Evolutionary conservation across 1,139 yeast genomes (phyloP), one percentile per base, ranked within the genome.

Genomic region (Sugiyamaella novakii): DNA sequence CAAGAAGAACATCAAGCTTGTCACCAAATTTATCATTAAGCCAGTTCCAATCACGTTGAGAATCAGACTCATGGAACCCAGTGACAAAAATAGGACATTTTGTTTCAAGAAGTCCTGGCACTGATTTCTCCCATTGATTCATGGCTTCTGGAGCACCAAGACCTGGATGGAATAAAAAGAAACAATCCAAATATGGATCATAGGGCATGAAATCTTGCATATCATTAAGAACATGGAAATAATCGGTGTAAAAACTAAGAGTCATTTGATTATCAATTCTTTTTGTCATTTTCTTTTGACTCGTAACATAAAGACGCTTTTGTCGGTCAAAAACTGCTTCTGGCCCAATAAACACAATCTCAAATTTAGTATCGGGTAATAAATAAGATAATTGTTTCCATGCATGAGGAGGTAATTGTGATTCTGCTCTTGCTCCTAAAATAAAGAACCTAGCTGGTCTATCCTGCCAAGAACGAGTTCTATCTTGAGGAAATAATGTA

Each of bases 121-220:
- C 73, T 0, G 96, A 78, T 66, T 85, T 83, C 56, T 79, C 79
- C 95, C 97, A 89, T 62, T 83, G 81, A 46, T 80, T 82, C 65
- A 80, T 76, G 43, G 86, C 79, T 64, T 88, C 96, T 10, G 88
- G 87, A 15, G 95, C 86, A 22, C 88, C 84, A 67, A 89, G 79
- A 38, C 96, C 96, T 1, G 98, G 98, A 67, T 92, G 98, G 84
- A 91, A 92, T 47, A 87, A 74, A 76, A 88, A 89, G 71, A 92
- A 92, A 24, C 82, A 80, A 67, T 92, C 98, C 66, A 87, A 78
- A 68, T 91, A 92, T 35, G 99, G 98, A 68, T 92, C 98, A 67
- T 91, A 92, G 12, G 98, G 98, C 83, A 89, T 88, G 66, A 92
- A 84, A 69, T 91, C 97, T 60, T 92, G 95, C 51, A 87, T 84